Percentiles rank a stretch among this genome's conserved stretches.
phyloP scores from a whole-genome alignment of 2,329 filamentous ascomycete genomes.

The Chaetomium globosum region DNA sequence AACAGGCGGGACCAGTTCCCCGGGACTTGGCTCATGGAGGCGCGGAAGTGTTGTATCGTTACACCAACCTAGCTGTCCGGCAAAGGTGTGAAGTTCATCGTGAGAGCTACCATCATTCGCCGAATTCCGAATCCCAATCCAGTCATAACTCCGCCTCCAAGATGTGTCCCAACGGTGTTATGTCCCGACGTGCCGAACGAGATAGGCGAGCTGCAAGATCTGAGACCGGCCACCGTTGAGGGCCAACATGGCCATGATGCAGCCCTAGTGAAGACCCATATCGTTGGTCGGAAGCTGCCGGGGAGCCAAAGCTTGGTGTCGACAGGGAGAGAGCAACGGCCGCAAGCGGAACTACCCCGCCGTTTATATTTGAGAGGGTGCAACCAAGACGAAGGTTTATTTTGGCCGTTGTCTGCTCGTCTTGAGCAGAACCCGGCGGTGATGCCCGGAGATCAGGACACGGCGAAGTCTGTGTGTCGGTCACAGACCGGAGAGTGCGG shows the following conservation, averaged over 20 bases:
- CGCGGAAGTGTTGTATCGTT: not conserved
- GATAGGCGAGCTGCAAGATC: slow-evolving; percentile 13
- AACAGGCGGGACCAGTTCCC: not conserved
- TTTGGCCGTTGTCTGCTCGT: not conserved
- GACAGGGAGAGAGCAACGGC: not conserved
- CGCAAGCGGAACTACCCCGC: not conserved
- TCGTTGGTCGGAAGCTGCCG: not conserved
- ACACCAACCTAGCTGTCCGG: not conserved
- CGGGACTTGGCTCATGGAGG: slow-evolving; percentile 2
- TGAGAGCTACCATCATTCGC: not conserved
- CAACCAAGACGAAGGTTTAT: not conserved
- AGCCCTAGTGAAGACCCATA: not conserved
- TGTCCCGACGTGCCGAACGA: not conserved
- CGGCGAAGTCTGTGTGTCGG: not conserved
- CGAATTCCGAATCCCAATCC: not conserved
- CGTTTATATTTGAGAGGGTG: not conserved
- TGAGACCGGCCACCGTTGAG: not conserved
- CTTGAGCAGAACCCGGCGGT: not conserved
- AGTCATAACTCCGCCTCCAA: not conserved
- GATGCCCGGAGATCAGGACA: not conserved
- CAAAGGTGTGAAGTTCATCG: not conserved
- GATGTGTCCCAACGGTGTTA: not conserved
- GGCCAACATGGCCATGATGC: slow-evolving; percentile 3
- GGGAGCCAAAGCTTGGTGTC: not conserved
- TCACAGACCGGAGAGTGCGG: not conserved